These are phyloP conservation scores for Pythium grandisporangium DNA, from an alignment of 352 stramenopile species.

Conservation along the genomic window DNA sequence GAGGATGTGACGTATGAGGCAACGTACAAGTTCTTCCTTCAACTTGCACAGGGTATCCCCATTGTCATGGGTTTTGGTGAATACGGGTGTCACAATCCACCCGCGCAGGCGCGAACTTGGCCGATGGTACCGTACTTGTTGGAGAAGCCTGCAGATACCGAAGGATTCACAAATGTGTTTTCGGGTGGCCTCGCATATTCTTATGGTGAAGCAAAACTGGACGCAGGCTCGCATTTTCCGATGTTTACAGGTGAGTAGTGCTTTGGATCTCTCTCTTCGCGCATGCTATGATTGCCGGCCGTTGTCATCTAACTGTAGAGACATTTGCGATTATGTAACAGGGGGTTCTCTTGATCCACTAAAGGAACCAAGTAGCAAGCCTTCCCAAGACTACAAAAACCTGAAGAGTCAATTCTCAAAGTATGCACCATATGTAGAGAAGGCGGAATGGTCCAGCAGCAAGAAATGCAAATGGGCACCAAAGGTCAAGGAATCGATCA, in stretches of 20 bases:
- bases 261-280: neutral
- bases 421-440: slow-evolving; percentile 40
- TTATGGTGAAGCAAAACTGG: slow-evolving; percentile 77
- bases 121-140: slow-evolving; percentile 80
- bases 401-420: slow-evolving; percentile 62
- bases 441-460: slow-evolving; percentile 40
- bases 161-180: slow-evolving; percentile 70
- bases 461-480: slow-evolving; percentile 63
- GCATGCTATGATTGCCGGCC: too few species aligned
- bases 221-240: slow-evolving; percentile 53
- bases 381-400: slow-evolving; percentile 62
- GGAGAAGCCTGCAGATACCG: slow-evolving; percentile 43
- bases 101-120: slow-evolving; percentile 38
- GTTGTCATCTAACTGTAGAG: slow-evolving; percentile 3
- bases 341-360: slow-evolving; percentile 58
- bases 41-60: slow-evolving; percentile 63
- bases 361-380: slow-evolving; percentile 43
- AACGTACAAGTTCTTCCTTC: slow-evolving; percentile 65
- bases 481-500: slow-evolving; percentile 39
- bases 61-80: slow-evolving; percentile 78
- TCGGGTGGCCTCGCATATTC: slow-evolving; percentile 80
- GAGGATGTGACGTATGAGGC: slow-evolving; percentile 51
- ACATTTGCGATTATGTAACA: slow-evolving; percentile 10
- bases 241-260: slow-evolving; percentile 63
- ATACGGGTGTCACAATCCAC: slow-evolving; percentile 66